phyloP scores from a whole-genome alignment of 139 green algal species.

The Chlamydomonas sphaeroides region DNA sequence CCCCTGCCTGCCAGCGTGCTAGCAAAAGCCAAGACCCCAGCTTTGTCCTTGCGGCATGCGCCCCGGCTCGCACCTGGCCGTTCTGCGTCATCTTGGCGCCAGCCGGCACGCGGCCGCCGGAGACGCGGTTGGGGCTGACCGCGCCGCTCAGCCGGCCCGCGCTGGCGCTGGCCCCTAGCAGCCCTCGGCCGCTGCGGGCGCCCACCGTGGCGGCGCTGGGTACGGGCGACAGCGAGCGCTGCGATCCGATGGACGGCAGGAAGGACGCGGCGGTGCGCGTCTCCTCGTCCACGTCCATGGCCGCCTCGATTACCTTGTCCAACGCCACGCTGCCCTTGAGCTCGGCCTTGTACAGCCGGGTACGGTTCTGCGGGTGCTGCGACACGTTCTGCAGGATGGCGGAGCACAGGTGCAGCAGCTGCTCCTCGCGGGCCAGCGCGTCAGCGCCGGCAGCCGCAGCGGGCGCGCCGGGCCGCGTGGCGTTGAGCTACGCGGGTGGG shows the following conservation, averaged over 20 bases:
- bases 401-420: slow-evolving; percentile 65
- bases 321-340: slow-evolving; percentile 55
- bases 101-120: not conserved
- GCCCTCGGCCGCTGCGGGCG: not conserved
- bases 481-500: slow-evolving; percentile 31
- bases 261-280: slow-evolving; percentile 17
- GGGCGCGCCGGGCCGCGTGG: slow-evolving; percentile 6
- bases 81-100: slow-evolving; percentile 28
- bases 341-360: slow-evolving; percentile 75
- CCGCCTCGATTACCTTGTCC: slow-evolving; percentile 46
- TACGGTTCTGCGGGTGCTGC: slow-evolving; percentile 75
- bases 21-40: too few species aligned
- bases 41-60: too few species aligned
- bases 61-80: slow-evolving; percentile 6
- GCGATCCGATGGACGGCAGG: slow-evolving; percentile 10
- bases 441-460: not conserved
- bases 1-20: too few species aligned
- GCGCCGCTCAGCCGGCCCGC: not conserved
- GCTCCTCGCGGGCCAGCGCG: slow-evolving; percentile 49
- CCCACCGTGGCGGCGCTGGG: not conserved
- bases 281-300: slow-evolving; percentile 45
- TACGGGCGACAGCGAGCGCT: not conserved
- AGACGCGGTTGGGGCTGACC: not conserved
- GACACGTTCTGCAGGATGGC: slow-evolving; percentile 74
- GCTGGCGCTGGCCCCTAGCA: not conserved